Percentiles rank a stretch among this genome's conserved stretches.
Evolutionary conservation across 768 basidiomycete genomes (phyloP).

Genomic region (Boletus sp.): DNA sequence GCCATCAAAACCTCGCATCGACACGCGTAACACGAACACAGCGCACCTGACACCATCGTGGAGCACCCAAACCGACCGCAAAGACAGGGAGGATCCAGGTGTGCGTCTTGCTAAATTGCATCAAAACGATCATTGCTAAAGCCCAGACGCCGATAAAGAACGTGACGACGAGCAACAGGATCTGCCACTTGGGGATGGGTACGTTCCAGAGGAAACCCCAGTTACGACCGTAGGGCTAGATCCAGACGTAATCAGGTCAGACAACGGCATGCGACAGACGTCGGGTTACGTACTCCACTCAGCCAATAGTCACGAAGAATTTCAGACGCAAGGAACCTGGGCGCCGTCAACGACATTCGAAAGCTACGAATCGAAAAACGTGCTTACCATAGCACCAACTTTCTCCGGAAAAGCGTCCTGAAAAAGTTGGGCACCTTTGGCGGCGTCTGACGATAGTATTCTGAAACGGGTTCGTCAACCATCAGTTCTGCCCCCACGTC

Average conservation of each 20-base stretch:
- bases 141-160: slow-evolving; percentile 94
- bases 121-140: slow-evolving; percentile 68
- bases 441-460: slow-evolving; percentile 89
- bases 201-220: slow-evolving; percentile 94
- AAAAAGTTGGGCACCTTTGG: slow-evolving; percentile 94
- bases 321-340: slow-evolving; percentile 83
- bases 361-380: background rate
- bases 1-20: background rate
- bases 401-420: slow-evolving; percentile 83
- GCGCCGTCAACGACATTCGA: background rate
- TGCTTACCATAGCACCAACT: slow-evolving; percentile 79
- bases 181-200: slow-evolving; percentile 79
- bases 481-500: background rate
- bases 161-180: slow-evolving; percentile 68
- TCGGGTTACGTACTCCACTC: slow-evolving; percentile 60
- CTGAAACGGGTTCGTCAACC: slow-evolving; percentile 36
- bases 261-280: background rate
- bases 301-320: slow-evolving; percentile 91
- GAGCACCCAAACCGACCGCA: slow-evolving; percentile 91
- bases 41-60: slow-evolving; percentile 87
- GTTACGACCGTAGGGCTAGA: slow-evolving; percentile 86
- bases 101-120: slow-evolving; percentile 87
- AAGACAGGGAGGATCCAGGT: slow-evolving; percentile 96
- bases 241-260: slow-evolving; percentile 11
- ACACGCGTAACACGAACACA: background rate